These are phyloP conservation scores for Iberis pinnata DNA, from an alignment of 345 rosid species.

Conservation along the genomic window DNA sequence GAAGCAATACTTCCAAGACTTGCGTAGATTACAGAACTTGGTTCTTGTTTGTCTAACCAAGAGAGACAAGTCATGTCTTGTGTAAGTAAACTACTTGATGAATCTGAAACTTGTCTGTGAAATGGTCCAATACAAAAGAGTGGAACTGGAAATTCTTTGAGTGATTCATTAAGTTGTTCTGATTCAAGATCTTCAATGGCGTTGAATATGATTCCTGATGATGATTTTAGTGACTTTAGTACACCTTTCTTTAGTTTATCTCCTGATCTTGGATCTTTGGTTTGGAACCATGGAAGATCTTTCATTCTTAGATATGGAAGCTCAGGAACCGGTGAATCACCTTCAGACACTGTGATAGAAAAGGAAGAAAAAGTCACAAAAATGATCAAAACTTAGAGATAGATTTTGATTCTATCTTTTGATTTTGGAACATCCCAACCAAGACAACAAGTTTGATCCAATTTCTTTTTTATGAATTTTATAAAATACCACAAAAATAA, in stretches of 20 bases:
- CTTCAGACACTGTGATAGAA: slow-evolving; percentile 31
- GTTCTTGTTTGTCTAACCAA: slow-evolving; percentile 53
- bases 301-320: slow-evolving; percentile 37
- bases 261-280: slow-evolving; percentile 16
- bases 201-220: slow-evolving; percentile 49
- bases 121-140: slow-evolving; percentile 44
- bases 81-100: slow-evolving; percentile 40
- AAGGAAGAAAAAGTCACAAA: slow-evolving; percentile 1
- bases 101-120: slow-evolving; percentile 31
- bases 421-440: no score
- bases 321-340: slow-evolving; percentile 33
- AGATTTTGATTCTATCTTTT: background rate
- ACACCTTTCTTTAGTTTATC: slow-evolving; percentile 12
- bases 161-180: slow-evolving; percentile 19
- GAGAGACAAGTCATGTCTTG: slow-evolving; percentile 44
- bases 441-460: no score
- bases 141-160: slow-evolving; percentile 32
- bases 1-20: no score
- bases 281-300: slow-evolving; percentile 36
- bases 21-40: slow-evolving; percentile 43
- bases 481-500: no score
- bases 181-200: slow-evolving; percentile 45
- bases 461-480: no score
- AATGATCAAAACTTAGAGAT: background rate
- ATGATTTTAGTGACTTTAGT: slow-evolving; percentile 30